These are phyloP conservation scores for Pugionium dolabratum DNA, from an alignment of 345 rosid genomes.

Conservation along the genomic window DNA sequence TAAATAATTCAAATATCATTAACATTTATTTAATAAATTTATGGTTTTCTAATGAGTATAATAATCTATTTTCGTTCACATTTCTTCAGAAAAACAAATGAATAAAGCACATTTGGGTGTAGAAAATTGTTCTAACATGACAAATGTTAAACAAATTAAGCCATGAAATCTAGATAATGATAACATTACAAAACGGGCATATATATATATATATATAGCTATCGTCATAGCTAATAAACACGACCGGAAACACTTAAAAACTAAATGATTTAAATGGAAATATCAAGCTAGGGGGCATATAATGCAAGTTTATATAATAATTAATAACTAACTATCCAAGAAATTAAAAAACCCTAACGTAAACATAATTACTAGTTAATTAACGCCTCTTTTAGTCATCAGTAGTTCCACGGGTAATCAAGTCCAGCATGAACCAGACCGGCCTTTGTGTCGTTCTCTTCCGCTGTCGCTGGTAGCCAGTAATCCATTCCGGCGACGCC, in stretches of 20 bases:
- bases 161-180: too few relatives aligned
- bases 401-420: slow-evolving; percentile 75
- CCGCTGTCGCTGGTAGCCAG: slow-evolving; percentile 41
- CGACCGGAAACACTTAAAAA: background rate
- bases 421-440: slow-evolving; percentile 58
- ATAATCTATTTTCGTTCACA: too few relatives aligned
- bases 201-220: too few relatives aligned
- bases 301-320: slow-evolving; percentile 11
- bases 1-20: too few relatives aligned
- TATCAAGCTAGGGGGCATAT: slow-evolving; percentile 15
- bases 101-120: too few relatives aligned
- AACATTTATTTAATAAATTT: too few relatives aligned
- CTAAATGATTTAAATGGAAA: background rate
- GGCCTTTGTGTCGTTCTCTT: slow-evolving; percentile 47
- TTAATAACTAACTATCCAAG: slow-evolving; percentile 24
- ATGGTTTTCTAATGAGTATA: too few relatives aligned
- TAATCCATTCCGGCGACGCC: slow-evolving; percentile 25
- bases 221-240: too few relatives aligned
- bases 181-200: too few relatives aligned
- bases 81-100: too few relatives aligned
- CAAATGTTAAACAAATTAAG: too few relatives aligned
- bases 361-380: slow-evolving; percentile 8
- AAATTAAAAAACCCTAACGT: slow-evolving; percentile 19
- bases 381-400: slow-evolving; percentile 14
- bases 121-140: too few relatives aligned